phyloP scores from a whole-genome alignment of 176 grass and related monocot genomes.

The bread wheat (Triticum aestivum) region IWGSC_CS_RefSeq_v2.1 NC_057814.1:445145281-445145780 shows the following conservation, averaged over 20 bases:
- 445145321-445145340: constrained; percentile 8
- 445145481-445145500: constrained; percentile 45
- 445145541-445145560: constrained; percentile 66
- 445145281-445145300: constrained; percentile 41
- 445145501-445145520: constrained; percentile 65
- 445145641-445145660: constrained; percentile 23
- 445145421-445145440: neutral
- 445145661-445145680: constrained; percentile 23
- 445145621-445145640: constrained; percentile 56
- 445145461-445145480: constrained; percentile 19
- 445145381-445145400: neutral
- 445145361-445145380: neutral
- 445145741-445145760: constrained; percentile 71
- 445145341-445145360: neutral
- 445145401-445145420: neutral
- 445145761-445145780: constrained; percentile 47
- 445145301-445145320: neutral
- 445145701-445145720: constrained; percentile 73
- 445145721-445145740: constrained; percentile 83
- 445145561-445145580: constrained; percentile 89
- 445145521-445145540: constrained; percentile 67
- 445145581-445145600: constrained; percentile 80
- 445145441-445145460: neutral
- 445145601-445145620: constrained; percentile 88
- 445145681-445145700: constrained; percentile 84